Base-by-base conservation (phyloP, 2,329 filamentous ascomycete genomes). In the Stachybotrys chartarum region DNA sequence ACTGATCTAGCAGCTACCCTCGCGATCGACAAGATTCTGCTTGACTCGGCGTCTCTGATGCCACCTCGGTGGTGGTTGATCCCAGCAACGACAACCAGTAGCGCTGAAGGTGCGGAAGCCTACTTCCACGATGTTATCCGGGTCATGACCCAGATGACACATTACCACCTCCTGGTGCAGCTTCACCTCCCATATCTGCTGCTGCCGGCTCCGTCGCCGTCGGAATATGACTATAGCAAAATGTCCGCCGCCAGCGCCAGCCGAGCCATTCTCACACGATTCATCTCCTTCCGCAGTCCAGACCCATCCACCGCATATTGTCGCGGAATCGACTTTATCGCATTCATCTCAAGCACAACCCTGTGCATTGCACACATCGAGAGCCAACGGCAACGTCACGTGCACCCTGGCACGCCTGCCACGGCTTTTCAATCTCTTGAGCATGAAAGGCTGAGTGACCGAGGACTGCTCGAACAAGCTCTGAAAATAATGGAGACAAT, bases 111-210 rank as follows among this genome's bases (percentile, higher is more conserved):
- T 56, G 18, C 10, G 45, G 8, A 6, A 14, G 45, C 45, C 45
- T 24, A 44, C 58, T 54, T 66, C 44, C 59, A 56, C 1, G 68
- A 75, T 49, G 68, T 62, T 6, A 53, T 65, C 3, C 63, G 49
- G 0, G 59, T 76, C 5, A 74, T 78, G 58, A 64, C 75, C 17
- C 80, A 83, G 52, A 70, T 83, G 48, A 70, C 74, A 44, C 76
- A 82, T 57, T 75, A 79, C 54, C 72, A 77, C 50, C 68, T 82
- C 1, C 61, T 81, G 1, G 69, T 79, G n/a, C 72, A 78, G 6
- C 68, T 83, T 0, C 80, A 84, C 56, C 67, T 83, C 5, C 81
- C 80, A 0, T 82, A 78, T 57, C 72, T 83, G 62, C 66, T 83
- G 8, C 72, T 68, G 12, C 61, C 69, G 42, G 62, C 68, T 1